Evolutionary conservation across 2,329 filamentous ascomycete species (phyloP).

Genomic region (Penicillium vulpinum): DNA sequence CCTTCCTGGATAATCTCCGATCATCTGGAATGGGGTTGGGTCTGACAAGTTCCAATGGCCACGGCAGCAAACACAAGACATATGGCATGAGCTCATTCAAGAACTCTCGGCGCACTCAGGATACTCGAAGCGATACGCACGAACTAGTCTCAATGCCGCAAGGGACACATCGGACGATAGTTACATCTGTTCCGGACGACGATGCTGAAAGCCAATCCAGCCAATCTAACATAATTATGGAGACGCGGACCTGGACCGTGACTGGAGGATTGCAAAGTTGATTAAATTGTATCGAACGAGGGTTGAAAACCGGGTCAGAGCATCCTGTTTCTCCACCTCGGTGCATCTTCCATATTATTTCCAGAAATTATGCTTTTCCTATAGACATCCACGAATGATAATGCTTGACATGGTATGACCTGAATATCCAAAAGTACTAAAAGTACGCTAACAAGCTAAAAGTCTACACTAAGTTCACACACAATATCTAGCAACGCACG

Average conservation of each 20-base stretch:
- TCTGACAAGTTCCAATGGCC: slow-evolving; percentile 9
- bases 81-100: slow-evolving; percentile 15
- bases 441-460: no score
- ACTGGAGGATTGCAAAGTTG: slow-evolving; percentile 13
- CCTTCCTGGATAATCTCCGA: slow-evolving; percentile 31
- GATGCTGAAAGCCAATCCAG: slow-evolving; percentile 30
- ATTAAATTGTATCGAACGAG: background rate
- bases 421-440: background rate
- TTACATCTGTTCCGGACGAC: slow-evolving; percentile 18
- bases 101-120: slow-evolving; percentile 6
- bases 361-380: background rate
- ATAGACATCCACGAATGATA: background rate
- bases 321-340: background rate
- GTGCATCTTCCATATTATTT: background rate
- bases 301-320: background rate
- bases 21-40: slow-evolving; percentile 31
- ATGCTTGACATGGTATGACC: background rate
- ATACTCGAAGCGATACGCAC: slow-evolving; percentile 15
- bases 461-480: no score
- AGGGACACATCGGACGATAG: slow-evolving; percentile 13
- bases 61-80: slow-evolving; percentile 18
- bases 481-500: no score
- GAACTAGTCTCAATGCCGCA: slow-evolving; percentile 14
- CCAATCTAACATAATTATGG: slow-evolving; percentile 28
- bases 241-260: slow-evolving; percentile 27